Percentiles rank a stretch among this genome's conserved stretches.
Conservation (phyloP, 345 rosid genomes). For the Noccaea caerulescens region DNA sequence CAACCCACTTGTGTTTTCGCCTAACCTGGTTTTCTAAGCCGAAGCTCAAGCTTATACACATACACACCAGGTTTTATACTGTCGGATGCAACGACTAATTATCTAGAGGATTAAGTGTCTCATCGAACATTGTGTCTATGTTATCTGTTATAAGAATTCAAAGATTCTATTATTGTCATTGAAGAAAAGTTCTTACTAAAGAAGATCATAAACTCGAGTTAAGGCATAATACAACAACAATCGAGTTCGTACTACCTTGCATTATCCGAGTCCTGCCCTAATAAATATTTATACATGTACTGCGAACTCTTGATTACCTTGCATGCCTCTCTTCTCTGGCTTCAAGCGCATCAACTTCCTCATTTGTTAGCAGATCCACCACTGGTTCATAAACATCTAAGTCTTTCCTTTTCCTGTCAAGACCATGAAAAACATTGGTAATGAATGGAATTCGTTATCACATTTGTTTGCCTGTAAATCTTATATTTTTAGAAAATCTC, state of each 20-base stretch:
- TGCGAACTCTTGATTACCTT: constrained; percentile 40
- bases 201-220: constrained; percentile 18
- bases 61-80: background rate
- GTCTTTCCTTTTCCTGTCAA: constrained; percentile 88
- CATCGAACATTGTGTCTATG: background rate
- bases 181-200: background rate
- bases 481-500: background rate
- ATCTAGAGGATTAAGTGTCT: constrained; percentile 15
- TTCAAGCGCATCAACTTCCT: constrained; percentile 85
- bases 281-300: constrained; percentile 4
- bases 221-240: constrained; percentile 29
- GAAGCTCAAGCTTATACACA: background rate
- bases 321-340: constrained; percentile 73
- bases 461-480: background rate
- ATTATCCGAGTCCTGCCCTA: constrained; percentile 1
- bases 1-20: constrained; percentile 36
- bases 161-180: background rate
- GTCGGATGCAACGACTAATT: background rate
- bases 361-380: constrained; percentile 76
- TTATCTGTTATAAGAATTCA: constrained; percentile 4
- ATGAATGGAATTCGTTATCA: background rate
- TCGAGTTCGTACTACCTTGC: constrained; percentile 16
- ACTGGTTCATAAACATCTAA: constrained; percentile 83
- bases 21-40: background rate
- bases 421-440: constrained; percentile 18